Conservation (phyloP, 768 basidiomycete genomes). For the Auricularia cornea region DNA sequence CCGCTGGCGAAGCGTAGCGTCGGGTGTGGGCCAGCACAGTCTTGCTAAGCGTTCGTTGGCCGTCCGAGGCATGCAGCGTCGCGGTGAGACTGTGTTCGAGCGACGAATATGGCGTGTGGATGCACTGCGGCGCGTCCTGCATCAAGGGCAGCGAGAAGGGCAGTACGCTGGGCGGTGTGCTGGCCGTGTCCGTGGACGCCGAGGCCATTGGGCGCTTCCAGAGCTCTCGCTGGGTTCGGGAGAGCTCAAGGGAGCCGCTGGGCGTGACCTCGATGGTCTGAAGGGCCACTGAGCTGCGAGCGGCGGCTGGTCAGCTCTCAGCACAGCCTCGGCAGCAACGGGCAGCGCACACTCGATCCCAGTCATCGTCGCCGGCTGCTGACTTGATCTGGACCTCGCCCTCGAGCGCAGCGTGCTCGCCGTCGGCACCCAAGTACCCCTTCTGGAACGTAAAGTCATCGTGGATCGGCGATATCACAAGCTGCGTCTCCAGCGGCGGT, state of each 20-base stretch:
- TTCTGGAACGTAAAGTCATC: slow-evolving; percentile 75
- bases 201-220: slow-evolving; percentile 35
- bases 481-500: slow-evolving; percentile 34
- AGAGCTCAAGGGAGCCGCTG: slow-evolving; percentile 58
- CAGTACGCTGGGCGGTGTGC: slow-evolving; percentile 45
- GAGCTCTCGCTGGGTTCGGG: slow-evolving; percentile 45
- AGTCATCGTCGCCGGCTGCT: slow-evolving; percentile 36
- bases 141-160: slow-evolving; percentile 78
- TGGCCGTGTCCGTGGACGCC: slow-evolving; percentile 11
- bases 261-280: slow-evolving; percentile 59
- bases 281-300: slow-evolving; percentile 50
- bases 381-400: slow-evolving; percentile 84
- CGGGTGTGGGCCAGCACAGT: slow-evolving; percentile 61
- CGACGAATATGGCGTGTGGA: slow-evolving; percentile 67
- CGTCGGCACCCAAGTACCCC: slow-evolving; percentile 77
- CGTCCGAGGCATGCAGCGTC: slow-evolving; percentile 41
- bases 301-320: not conserved
- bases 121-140: slow-evolving; percentile 73
- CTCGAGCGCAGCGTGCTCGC: slow-evolving; percentile 73
- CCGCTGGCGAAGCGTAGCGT: slow-evolving; percentile 62
- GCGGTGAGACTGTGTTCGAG: slow-evolving; percentile 65
- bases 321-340: not conserved
- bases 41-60: slow-evolving; percentile 40
- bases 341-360: slow-evolving; percentile 63
- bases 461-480: slow-evolving; percentile 64